phyloP scores from a whole-genome alignment of 148 eudicot genomes.

The Heliamphora exappendiculata region DNA sequence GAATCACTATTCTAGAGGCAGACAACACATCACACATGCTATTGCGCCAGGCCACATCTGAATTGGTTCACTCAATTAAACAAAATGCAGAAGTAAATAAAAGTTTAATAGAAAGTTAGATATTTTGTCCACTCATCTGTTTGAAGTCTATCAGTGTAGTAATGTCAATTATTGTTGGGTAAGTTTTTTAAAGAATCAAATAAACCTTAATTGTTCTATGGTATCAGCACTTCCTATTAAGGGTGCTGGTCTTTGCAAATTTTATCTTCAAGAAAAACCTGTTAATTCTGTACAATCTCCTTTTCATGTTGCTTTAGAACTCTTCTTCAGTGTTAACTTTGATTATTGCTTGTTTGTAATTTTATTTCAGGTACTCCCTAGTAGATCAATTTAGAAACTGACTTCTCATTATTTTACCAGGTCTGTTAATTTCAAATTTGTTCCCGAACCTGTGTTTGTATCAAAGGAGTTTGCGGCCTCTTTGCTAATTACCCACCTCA shows the following conservation, averaged over 20 bases:
- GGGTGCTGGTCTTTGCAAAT: background rate
- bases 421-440: slow-evolving; percentile 98
- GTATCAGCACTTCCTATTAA: background rate
- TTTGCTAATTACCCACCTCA: slow-evolving; percentile 59
- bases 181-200: background rate
- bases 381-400: background rate
- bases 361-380: background rate
- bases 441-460: slow-evolving; percentile 77
- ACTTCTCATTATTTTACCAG: slow-evolving; percentile 31
- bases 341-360: background rate
- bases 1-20: too few species aligned
- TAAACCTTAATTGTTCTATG: background rate
- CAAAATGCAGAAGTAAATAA: background rate
- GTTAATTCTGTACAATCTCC: background rate
- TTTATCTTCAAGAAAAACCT: background rate
- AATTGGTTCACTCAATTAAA: background rate
- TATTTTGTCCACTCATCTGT: background rate
- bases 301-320: background rate
- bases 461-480: slow-evolving; percentile 68
- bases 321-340: background rate
- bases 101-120: background rate
- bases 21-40: too few species aligned
- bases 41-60: too few species aligned
- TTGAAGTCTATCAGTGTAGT: background rate
- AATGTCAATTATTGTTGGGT: background rate